Base-by-base conservation (phyloP, 768 basidiomycete species). In the Rhodocollybia butyracea region DNA sequence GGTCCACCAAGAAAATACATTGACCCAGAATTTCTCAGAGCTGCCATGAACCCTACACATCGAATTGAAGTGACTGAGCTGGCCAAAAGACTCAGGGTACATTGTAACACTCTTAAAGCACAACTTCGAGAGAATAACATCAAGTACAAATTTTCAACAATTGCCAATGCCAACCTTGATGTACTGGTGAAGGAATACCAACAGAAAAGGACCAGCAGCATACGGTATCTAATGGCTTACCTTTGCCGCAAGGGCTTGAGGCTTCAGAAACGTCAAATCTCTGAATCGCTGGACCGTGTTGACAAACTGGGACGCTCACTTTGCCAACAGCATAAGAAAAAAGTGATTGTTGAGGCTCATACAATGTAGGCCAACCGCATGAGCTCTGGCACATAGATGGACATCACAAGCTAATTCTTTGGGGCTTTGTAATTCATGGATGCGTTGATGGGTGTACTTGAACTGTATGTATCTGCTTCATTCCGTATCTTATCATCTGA, bases 331-430 rank as follows among this genome's bases (percentile, higher is more conserved):
- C 38, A 24, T 19, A 7, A 19, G 8, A 8, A 19, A 8, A 32
- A 53, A n/a, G n/a, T n/a, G 2, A 61, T 67, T 34, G 13, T 45
- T 43, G 61, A 5, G 29, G 46, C 1, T 34, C 53, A 13, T 70
- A 70, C 42, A 10, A 55, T 1, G 63, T 65, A 7, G 41, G 50
- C 10, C 56, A 57, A 3, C 63, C 64, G 5, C 56, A 67, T 60
- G 60, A 57, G 0, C 42, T 64, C 0, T 68, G 66, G 66, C 66
- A 68, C n/a, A n/a, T n/a, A n/a, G n/a, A n/a, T n/a, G n/a, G n/a
- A n/a, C n/a, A n/a, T n/a, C n/a, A n/a, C n/a, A n/a, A n/a, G n/a
- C n/a, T n/a, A n/a, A n/a, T n/a, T n/a, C n/a, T n/a, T n/a, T n/a
- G n/a, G n/a, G n/a, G n/a, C n/a, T n/a, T n/a, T n/a, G n/a, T n/a